Base-by-base conservation (phyloP, 306 rosid genomes). In the Gillenia trifoliata region DNA sequence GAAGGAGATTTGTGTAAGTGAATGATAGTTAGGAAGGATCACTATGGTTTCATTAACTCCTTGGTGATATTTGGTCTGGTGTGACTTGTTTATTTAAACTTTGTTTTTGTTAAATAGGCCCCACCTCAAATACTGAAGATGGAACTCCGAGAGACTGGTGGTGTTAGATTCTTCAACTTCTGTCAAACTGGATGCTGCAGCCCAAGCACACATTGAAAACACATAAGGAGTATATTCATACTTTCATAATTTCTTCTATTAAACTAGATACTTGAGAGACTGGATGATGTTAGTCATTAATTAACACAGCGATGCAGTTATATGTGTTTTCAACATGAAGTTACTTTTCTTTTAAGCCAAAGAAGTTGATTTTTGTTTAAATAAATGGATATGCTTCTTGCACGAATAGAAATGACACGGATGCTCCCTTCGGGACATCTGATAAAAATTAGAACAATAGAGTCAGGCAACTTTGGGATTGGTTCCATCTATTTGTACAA, bases 1-100 rank as follows among this genome's bases (percentile, higher is more conserved):
- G 99, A 84, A 90, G 95, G 81, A 88, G 96, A 82, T 77, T 86
- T 43, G 88, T 82, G 91, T 93, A 88, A 82, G 89, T 74, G 66
- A 45, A 62, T 71, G 16, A 16, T 71, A 41, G 64, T 71, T 76
- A 64, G 62, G 50, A 57, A 64, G 62, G 50, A 57, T 52, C 22
- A 41, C 29, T 11, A 9, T 71, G 66, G 23, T 72, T 77, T 62
- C 26, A 9, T 22, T 50, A 30, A 43, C 66, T 64, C 26, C 79
- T 64, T 55, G 22, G 54, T 68, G 31, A 75, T 76, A 71, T 23
- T 66, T 31, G 71, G 22, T 38, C 62, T 74, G 65, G 57, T 70
- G 66, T 79, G 25, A 75, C 66, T 66, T 81, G 75, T 49, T 84
- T 72, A 54, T 64, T 63, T 52, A 41, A 34, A 73, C 70, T 73